Base-by-base conservation (phyloP, 2,329 filamentous ascomycete genomes). In the Phaeomoniella chlamydospora region DNA sequence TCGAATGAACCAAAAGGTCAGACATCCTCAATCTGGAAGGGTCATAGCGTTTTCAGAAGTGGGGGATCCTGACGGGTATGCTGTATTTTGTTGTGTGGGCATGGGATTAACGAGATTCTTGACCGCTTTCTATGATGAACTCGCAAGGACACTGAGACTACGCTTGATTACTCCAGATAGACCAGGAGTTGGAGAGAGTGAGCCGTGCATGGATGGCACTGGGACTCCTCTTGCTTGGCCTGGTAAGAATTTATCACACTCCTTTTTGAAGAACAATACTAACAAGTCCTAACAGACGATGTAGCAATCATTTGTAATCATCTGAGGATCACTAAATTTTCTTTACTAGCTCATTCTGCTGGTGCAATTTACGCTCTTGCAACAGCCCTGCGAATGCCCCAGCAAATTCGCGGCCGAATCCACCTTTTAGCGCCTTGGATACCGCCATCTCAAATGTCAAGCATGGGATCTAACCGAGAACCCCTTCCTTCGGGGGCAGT, bases 351-450 rank as follows among this genome's bases (percentile, higher is more conserved):
- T 2, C 90, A 98, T 56, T 96, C 88, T 1, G 90, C 90, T 1
- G 90, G 90, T 12, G 88, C 90, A n/a, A 93, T 98, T 36, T 98
- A 98, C 52, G 90, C 90, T 2, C 71, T 98, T 13, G 90, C 90
- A 0, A 96, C 90, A 0, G 90, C 90, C 0, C 67, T 98, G 31
- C 82, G 90, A 31, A 93, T 98, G 73, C 90, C 90, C 3, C 87
- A 94, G 49, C 84, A 94, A 51, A 92, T 98, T 41, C 80, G 87
- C 4, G 90, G 90, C 14, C 80, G 85, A 36, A 90, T 98, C 37
- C 90, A 98, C 56, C 72, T 98, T 2, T 70, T 98, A 5, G 88
- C 90, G 1, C 90, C 90, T 0, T 94, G 86, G 90, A 96, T 98
- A 33, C 90, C 90, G 1, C 90, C 90, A 0, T 96, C 85, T 3